phyloP scores from a whole-genome alignment of 2,329 filamentous ascomycete genomes.

The Exophiala aquamarina region DNA sequence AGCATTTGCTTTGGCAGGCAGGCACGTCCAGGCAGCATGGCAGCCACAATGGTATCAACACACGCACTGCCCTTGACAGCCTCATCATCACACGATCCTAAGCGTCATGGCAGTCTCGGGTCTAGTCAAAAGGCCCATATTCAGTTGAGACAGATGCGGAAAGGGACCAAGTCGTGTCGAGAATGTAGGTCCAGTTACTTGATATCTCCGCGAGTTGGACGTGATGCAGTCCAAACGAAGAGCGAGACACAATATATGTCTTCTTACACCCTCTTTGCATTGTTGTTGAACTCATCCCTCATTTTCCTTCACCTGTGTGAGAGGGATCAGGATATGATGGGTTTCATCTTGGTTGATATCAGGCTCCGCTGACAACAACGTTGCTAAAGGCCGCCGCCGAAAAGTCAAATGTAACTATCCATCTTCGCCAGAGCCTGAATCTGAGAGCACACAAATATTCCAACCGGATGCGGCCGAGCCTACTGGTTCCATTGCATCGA shows the following conservation, averaged over 20 bases:
- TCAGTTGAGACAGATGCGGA: constrained; percentile 22
- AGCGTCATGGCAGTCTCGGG: not conserved
- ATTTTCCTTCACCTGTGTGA: not conserved
- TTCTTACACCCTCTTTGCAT: not conserved
- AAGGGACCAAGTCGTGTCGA: constrained; percentile 26
- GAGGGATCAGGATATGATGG: too few relatives aligned
- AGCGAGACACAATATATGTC: not conserved
- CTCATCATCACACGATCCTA: not conserved
- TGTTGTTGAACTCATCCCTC: not conserved
- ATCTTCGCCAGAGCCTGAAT: not conserved
- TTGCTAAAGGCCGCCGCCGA: constrained; percentile 25
- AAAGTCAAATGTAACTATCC: constrained; percentile 29
- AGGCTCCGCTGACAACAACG: too few relatives aligned
- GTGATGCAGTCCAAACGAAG: not conserved
- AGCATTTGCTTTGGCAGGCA: too few relatives aligned
- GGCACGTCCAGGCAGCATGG: too few relatives aligned
- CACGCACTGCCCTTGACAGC: too few relatives aligned
- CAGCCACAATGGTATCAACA: too few relatives aligned
- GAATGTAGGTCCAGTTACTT: constrained; percentile 23
- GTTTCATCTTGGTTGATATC: too few relatives aligned
- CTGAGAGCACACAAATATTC: not conserved
- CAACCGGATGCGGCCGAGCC: not conserved
- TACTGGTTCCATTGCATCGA: not conserved
- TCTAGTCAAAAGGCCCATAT: not conserved
- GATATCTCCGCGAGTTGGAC: not conserved